Percentiles rank a stretch among this genome's conserved stretches.
phyloP scores from a whole-genome alignment of 2,329 filamentous ascomycete genomes.

The Byssothecium circinans region DNA sequence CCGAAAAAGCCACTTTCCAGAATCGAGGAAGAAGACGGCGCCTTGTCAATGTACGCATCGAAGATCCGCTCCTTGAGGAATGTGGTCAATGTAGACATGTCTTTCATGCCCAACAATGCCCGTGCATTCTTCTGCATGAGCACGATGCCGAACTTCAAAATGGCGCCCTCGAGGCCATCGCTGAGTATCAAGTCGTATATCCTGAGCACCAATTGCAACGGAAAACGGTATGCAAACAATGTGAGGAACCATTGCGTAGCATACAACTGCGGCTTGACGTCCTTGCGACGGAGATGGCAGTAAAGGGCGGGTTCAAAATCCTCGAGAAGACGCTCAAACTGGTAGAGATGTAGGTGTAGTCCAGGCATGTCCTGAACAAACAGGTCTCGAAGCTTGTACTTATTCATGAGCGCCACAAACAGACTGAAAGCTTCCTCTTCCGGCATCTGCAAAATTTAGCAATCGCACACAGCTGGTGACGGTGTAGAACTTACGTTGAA shows the following conservation, averaged over 20 bases:
- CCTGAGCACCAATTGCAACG: slow-evolving; percentile 89
- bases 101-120: slow-evolving; percentile 77
- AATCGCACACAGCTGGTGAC: slow-evolving; percentile 69
- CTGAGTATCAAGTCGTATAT: slow-evolving; percentile 96
- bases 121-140: slow-evolving; percentile 93
- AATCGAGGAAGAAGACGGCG: slow-evolving; percentile 88
- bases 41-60: slow-evolving; percentile 94
- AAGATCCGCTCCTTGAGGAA: slow-evolving; percentile 95
- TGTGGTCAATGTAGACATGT: slow-evolving; percentile 85
- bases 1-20: slow-evolving; percentile 98
- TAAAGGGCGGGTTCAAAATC: slow-evolving; percentile 93
- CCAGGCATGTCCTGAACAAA: slow-evolving; percentile 97
- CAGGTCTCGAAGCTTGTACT: slow-evolving; percentile 88
- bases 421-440: slow-evolving; percentile 96
- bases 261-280: slow-evolving; percentile 89
- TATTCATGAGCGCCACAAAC: slow-evolving; percentile 92
- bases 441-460: slow-evolving; percentile 67
- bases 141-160: slow-evolving; percentile 91
- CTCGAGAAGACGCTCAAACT: slow-evolving; percentile 92
- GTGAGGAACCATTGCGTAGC: slow-evolving; percentile 99
- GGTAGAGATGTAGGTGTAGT: slow-evolving; percentile 87
- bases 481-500: slow-evolving; percentile 71
- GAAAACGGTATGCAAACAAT: slow-evolving; percentile 97
- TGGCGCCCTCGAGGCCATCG: slow-evolving; percentile 83
- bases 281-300: slow-evolving; percentile 85